A percentile compares a stretch with the other conserved stretches of the same genome.
phyloP scores from a whole-genome alignment of 352 stramenopile species.

The Phytopythium sindhum region DNA sequence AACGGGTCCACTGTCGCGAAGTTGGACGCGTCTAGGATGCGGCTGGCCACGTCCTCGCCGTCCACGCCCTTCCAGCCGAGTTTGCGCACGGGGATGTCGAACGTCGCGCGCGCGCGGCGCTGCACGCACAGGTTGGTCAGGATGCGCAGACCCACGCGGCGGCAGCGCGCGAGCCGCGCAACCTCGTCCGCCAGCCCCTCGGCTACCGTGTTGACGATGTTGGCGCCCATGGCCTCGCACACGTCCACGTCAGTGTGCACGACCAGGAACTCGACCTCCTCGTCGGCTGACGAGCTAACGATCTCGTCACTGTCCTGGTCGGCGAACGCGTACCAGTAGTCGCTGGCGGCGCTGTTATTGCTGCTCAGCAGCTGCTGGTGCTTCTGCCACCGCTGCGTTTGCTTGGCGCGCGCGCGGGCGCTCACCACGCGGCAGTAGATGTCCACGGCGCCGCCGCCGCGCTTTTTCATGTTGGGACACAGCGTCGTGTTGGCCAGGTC shows the following conservation, averaged over 20 bases:
- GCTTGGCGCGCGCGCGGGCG: constrained; percentile 23
- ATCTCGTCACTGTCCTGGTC: constrained; percentile 48
- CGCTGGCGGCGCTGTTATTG: background rate
- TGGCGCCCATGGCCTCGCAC: constrained; percentile 87
- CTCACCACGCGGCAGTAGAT: constrained; percentile 82
- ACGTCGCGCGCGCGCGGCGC: constrained; percentile 57
- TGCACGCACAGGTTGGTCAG: constrained; percentile 89
- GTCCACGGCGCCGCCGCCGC: constrained; percentile 71
- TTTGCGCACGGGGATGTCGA: constrained; percentile 71
- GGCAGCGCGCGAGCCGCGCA: constrained; percentile 53
- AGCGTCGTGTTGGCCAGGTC: constrained; percentile 72
- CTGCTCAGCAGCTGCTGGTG: constrained; percentile 12
- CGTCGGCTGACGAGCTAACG: constrained; percentile 17
- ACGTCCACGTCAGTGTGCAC: constrained; percentile 88
- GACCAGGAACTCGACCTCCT: constrained; percentile 47
- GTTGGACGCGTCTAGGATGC: constrained; percentile 83
- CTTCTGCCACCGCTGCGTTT: constrained; percentile 7
- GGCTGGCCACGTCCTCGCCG: constrained; percentile 62
- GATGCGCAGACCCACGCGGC: constrained; percentile 73
- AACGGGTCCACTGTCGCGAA: constrained; percentile 83
- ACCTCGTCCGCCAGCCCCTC: constrained; percentile 79
- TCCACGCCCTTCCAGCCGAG: constrained; percentile 82
- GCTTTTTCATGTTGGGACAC: constrained; percentile 85
- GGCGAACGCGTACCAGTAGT: constrained; percentile 58
- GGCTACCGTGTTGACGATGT: constrained; percentile 87